phyloP scores from a whole-genome alignment of 371 early-diverging fungal genomes.

The Mortierella sp. region DNA sequence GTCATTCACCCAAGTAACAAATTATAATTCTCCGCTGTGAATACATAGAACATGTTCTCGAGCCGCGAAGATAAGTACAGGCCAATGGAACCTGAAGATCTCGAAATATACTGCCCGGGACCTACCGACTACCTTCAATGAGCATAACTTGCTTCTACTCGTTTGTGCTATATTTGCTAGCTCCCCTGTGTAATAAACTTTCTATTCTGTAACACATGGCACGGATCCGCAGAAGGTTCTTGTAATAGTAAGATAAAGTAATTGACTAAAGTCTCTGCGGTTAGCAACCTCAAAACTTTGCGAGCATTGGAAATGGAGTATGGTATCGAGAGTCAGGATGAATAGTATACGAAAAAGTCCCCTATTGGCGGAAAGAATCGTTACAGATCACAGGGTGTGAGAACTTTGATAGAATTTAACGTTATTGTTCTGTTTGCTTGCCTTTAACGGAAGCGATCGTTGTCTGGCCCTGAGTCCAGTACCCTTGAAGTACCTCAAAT shows the following conservation, averaged over 20 bases:
- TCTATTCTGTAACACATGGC: neutral
- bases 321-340: neutral
- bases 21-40: neutral
- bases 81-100: constrained; percentile 54
- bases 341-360: neutral
- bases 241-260: too few relatives aligned
- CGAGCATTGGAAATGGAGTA: neutral
- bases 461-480: neutral
- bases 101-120: constrained; percentile 64
- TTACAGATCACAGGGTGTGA: neutral
- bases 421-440: constrained; percentile 6
- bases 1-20: neutral
- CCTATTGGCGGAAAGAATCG: neutral
- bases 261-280: too few relatives aligned
- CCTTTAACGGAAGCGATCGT: constrained; percentile 29
- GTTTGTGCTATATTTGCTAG: neutral
- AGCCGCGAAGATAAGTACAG: constrained; percentile 54
- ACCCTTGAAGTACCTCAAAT: neutral
- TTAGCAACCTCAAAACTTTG: neutral
- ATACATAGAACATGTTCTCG: constrained; percentile 69
- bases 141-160: constrained; percentile 1
- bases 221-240: too few relatives aligned
- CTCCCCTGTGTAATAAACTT: neutral
- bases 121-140: constrained; percentile 66
- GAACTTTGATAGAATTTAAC: neutral